Conservation (phyloP, 768 basidiomycete genomes). For the Boletus coccyginus region DNA sequence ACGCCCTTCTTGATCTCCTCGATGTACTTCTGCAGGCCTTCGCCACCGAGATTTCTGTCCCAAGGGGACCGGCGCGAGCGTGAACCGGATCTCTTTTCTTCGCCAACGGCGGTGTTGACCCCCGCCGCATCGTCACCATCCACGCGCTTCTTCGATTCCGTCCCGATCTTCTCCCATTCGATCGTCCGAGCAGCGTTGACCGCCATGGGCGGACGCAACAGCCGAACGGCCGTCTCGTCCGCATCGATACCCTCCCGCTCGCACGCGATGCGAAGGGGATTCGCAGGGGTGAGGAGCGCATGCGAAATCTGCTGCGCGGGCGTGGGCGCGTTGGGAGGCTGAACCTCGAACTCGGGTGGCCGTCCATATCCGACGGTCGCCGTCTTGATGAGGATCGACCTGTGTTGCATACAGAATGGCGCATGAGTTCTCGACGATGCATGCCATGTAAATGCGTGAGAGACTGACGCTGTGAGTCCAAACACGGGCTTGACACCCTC, state of each 20-base stretch:
- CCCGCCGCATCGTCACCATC: not conserved
- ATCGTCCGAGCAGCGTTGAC: conserved; percentile 9
- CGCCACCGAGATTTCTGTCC: not conserved
- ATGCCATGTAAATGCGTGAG: not conserved
- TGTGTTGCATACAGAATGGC: conserved; percentile 15
- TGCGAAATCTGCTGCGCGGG: conserved; percentile 41
- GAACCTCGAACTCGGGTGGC: conserved; percentile 43
- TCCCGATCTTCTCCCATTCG: conserved; percentile 22
- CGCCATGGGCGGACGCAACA: conserved; percentile 11
- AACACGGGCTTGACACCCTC: conserved; percentile 87
- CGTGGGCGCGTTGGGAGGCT: conserved; percentile 42
- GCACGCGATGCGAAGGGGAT: conserved; percentile 24
- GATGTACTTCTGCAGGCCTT: not conserved
- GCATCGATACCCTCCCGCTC: conserved; percentile 26
- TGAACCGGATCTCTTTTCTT: not conserved
- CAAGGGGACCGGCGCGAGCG: not conserved
- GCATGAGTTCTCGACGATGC: not conserved
- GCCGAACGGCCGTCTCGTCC: conserved; percentile 9
- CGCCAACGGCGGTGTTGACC: not conserved
- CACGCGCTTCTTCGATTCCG: conserved; percentile 20
- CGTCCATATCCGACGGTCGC: conserved; percentile 50
- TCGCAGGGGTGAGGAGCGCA: conserved; percentile 35
- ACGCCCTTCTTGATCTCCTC: conserved; percentile 4
- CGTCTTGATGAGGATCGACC: conserved; percentile 49
- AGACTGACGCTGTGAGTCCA: conserved; percentile 79